A percentile compares a stretch with the other conserved stretches of the same genome.
Conservation (phyloP, 306 rosid species). For the Begonia loranthoides region DNA sequence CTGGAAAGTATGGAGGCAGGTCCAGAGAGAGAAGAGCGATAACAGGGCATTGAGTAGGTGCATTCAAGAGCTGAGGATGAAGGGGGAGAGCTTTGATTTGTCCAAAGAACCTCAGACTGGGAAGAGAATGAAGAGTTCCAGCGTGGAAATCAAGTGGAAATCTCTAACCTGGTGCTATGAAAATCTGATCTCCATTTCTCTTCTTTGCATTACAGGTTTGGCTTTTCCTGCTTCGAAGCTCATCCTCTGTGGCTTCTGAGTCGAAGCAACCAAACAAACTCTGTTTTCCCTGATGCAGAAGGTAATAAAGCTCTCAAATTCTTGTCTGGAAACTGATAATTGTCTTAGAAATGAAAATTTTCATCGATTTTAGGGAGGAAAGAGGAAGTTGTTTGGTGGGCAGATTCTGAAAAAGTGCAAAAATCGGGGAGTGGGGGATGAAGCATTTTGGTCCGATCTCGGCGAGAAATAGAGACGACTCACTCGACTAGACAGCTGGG, state of each 20-base stretch:
- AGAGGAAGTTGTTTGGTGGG: too few relatives aligned
- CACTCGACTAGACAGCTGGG: too few relatives aligned
- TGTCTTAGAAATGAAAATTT: too few relatives aligned
- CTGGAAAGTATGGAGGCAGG: slow-evolving; percentile 58
- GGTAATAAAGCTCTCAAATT: too few relatives aligned
- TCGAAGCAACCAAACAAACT: background rate
- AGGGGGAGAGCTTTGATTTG: slow-evolving; percentile 75
- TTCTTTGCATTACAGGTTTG: slow-evolving; percentile 54
- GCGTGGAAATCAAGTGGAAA: slow-evolving; percentile 81
- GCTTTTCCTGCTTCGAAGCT: slow-evolving; percentile 50
- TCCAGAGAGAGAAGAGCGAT: slow-evolving; percentile 44
- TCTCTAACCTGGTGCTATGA: slow-evolving; percentile 39
- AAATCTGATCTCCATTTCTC: slow-evolving; percentile 33
- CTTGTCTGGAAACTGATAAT: too few relatives aligned
- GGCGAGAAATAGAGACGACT: too few relatives aligned
- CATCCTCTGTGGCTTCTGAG: slow-evolving; percentile 43
- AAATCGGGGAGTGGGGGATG: slow-evolving; percentile 21
- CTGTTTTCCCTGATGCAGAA: too few relatives aligned
- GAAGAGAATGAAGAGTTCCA: slow-evolving; percentile 79
- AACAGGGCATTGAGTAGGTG: slow-evolving; percentile 43
- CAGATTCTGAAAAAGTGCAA: too few relatives aligned
- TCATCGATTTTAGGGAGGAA: too few relatives aligned
- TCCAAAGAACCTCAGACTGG: slow-evolving; percentile 44
- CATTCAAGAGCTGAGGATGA: slow-evolving; percentile 79
- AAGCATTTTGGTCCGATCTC: slow-evolving; percentile 46